Evolutionary conservation across 176 grass and related monocot genomes (phyloP).

Genomic region (Bromus sterilis): DNA sequence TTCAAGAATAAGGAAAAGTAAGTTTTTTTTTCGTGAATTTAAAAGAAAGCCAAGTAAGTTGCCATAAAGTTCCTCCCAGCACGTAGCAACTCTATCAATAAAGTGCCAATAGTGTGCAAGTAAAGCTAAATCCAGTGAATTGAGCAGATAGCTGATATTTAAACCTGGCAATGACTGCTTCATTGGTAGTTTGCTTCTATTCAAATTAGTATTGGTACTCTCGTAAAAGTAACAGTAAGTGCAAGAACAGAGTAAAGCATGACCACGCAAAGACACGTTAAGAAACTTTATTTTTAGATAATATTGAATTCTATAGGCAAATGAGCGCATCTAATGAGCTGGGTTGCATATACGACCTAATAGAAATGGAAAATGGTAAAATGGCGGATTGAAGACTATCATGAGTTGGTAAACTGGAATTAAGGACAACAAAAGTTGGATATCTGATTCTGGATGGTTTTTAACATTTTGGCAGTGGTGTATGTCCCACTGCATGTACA

Average conservation of each 20-base stretch:
- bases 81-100: neutral
- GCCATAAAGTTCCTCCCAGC: neutral
- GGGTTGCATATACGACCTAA: neutral
- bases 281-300: neutral
- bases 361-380: neutral
- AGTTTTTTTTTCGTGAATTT: neutral
- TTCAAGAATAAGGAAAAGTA: slow-evolving; percentile 24
- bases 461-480: neutral
- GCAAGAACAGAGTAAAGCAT: neutral
- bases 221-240: neutral
- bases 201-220: neutral
- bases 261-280: neutral
- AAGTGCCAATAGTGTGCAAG: neutral
- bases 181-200: neutral
- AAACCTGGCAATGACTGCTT: neutral
- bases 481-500: neutral
- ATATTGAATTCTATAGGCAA: neutral
- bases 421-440: neutral
- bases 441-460: neutral
- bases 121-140: neutral
- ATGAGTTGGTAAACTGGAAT: neutral
- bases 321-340: neutral
- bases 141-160: slow-evolving; percentile 4
- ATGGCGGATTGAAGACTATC: neutral
- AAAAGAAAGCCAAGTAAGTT: slow-evolving; percentile 1